Evolutionary conservation across 73 alveolate genomes (phyloP), one percentile per base, ranked within the genome.

Genomic region (Paramecium bursaria): DNA sequence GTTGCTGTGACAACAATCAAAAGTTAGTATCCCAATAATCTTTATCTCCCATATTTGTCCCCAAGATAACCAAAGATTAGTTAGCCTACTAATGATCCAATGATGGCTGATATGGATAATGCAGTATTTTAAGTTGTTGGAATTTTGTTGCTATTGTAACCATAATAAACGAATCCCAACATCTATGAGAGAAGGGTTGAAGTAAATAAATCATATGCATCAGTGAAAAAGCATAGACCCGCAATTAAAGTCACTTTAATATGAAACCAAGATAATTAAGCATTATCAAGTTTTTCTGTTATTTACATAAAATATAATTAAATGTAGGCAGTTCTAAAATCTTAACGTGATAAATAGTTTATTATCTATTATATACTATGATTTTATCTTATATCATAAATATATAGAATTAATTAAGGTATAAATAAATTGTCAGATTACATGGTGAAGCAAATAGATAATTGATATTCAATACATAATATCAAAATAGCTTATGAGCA

Each of bases 131-230:
- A 44, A 1, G 14, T 27, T 19, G 50, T 48, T 23, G 1, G 23
- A 4, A 51, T 19, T 15, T 44, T 44, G 21, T 48, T 17, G 3
- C 19, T 14, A 21, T 67, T 31, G 0, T 76, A 82, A n/a, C 10
- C 46, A 33, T 54, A 61, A 47, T 48, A 76, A n/a, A 52, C 88
- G 30, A 22, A 17, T 42, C 67, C 60, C 9, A 76, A 46, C 67
- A 76, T 39, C 15, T 46, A 13, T 1, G 30, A 53, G 10, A 29
- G 85, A 19, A 49, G 55, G 29, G 27, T 27, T 0, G 51, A 29
- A 4, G 51, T 76, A 46, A 49, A 76, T 61, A 76, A 61, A 61
- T 76, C 88, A 52, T 76, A 76, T 19, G 88, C 88, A 76, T 76
- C 88, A 15, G 88, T 61, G 11, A 50, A 46, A 50, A 76, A 76